Base-by-base conservation (phyloP, 1,284 basidiomycete species). In the Mycena sp. region DNA sequence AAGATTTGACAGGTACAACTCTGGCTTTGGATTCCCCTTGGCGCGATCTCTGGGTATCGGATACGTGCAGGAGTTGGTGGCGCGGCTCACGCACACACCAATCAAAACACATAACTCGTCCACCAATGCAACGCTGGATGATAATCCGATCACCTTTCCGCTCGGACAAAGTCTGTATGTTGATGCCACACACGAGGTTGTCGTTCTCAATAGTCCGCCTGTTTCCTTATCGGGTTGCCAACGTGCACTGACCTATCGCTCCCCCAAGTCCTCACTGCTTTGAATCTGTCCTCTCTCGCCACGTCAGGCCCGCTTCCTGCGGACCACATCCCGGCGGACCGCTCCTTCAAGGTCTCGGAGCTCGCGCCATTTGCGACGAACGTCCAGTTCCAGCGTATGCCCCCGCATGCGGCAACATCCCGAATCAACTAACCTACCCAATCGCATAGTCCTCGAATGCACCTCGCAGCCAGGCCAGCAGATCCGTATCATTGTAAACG, bases 141-240 rank as follows among this genome's bases (percentile, higher is more conserved):
- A 87, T 59, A 86, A 87, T 70, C 77, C 83, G 0, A 81, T 83
- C 26, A 92, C 87, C 0, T 96, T 95, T 87, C 95, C 95, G 4
- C 81, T 96, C 6, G 81, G 88, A 53, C 89, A 96, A 69, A 85
- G 83, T 61, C 79, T 96, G 38, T 96, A 95, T 69, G 94, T 93
- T 4, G 93, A 95, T 73, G 92, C 93, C 0, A 94, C 92, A 0
- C 92, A 94, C 64, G 93, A 94, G 71, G 92, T 94, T 30, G 91
- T 94, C 49, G 87, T 95, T 2, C 77, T 93, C 21, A 91, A 94
- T 69, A 85, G 91, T 91, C 64, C n/a, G 82, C 74, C 64, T 66
- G 25, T 41, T 35, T 53, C 50, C 48, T 45, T 28, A 30, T 54
- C 35, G 32, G n/a, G n/a, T 2, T 5, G 12, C n/a, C n/a, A n/a